These are phyloP conservation scores for Boletales sp. DNA, from an alignment of 768 basidiomycete genomes.

Conservation along the genomic window DNA sequence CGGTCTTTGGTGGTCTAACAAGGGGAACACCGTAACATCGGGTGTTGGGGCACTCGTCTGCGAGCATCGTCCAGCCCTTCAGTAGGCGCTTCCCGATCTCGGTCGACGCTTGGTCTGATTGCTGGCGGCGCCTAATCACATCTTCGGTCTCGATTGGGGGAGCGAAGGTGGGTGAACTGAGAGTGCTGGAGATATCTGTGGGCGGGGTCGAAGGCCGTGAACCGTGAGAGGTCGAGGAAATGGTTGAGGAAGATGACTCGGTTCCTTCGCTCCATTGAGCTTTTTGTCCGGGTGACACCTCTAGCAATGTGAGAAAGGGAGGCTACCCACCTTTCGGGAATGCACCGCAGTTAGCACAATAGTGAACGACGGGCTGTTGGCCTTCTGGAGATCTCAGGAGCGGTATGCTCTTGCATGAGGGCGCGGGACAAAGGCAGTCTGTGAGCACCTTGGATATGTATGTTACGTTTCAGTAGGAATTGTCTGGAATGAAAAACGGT, in stretches of 20 bases:
- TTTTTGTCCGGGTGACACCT: constrained; percentile 9
- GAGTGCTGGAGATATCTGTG: constrained; percentile 64
- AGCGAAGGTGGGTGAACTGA: constrained; percentile 61
- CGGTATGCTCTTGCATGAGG: constrained; percentile 56
- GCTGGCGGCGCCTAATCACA: constrained; percentile 64
- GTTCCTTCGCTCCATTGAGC: constrained; percentile 15
- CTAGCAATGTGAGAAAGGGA: not conserved
- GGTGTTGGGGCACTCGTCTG: constrained; percentile 71
- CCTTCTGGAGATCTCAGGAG: constrained; percentile 68
- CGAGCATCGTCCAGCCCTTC: constrained; percentile 88
- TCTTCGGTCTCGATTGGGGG: constrained; percentile 66
- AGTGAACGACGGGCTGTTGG: constrained; percentile 39
- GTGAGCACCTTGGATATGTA: constrained; percentile 51
- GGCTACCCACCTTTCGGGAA: constrained; percentile 30
- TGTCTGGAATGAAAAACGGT: not conserved
- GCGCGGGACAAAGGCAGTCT: constrained; percentile 55
- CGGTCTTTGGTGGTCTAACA: constrained; percentile 67
- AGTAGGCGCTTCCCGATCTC: constrained; percentile 77
- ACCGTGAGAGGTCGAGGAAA: constrained; percentile 46
- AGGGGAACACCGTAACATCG: constrained; percentile 81
- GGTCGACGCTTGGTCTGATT: constrained; percentile 76
- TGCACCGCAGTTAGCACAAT: constrained; percentile 67
- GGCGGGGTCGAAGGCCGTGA: constrained; percentile 75
- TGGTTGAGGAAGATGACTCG: constrained; percentile 36
- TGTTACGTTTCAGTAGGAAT: not conserved